Evolutionary conservation across 352 stramenopile genomes (phyloP).

Genomic region (Aphanomyces stellatus): DNA sequence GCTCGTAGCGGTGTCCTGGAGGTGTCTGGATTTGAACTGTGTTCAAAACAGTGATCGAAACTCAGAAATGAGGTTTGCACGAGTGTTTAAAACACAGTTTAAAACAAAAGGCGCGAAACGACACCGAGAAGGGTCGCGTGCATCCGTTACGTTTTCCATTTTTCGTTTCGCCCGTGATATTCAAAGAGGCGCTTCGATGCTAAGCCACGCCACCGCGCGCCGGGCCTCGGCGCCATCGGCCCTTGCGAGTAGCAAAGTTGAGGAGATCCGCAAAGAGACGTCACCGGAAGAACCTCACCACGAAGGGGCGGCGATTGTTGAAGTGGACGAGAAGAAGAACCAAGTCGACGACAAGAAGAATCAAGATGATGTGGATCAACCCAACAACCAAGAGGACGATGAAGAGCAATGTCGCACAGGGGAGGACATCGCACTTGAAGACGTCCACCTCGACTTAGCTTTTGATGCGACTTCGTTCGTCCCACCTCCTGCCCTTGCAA

Average conservation of each 20-base stretch:
- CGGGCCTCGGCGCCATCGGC: not conserved
- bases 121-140: too few relatives aligned
- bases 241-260: not conserved
- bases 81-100: too few relatives aligned
- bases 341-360: not conserved
- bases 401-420: not conserved
- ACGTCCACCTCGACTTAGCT: not conserved
- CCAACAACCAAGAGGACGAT: slow-evolving; percentile 3
- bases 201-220: not conserved
- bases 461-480: not conserved
- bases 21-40: too few relatives aligned
- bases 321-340: not conserved
- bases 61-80: too few relatives aligned
- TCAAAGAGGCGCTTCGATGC: not conserved
- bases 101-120: too few relatives aligned
- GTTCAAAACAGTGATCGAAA: too few relatives aligned
- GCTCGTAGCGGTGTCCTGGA: too few relatives aligned
- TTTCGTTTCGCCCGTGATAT: slow-evolving; percentile 1
- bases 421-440: not conserved
- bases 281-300: not conserved
- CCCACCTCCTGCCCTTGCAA: not conserved
- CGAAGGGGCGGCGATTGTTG: too few relatives aligned
- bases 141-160: slow-evolving; percentile 1
- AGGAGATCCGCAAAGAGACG: not conserved
- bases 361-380: not conserved